Evolutionary conservation across 2,329 filamentous ascomycete species (phyloP).

Genomic region (Fusarium sp.): DNA sequence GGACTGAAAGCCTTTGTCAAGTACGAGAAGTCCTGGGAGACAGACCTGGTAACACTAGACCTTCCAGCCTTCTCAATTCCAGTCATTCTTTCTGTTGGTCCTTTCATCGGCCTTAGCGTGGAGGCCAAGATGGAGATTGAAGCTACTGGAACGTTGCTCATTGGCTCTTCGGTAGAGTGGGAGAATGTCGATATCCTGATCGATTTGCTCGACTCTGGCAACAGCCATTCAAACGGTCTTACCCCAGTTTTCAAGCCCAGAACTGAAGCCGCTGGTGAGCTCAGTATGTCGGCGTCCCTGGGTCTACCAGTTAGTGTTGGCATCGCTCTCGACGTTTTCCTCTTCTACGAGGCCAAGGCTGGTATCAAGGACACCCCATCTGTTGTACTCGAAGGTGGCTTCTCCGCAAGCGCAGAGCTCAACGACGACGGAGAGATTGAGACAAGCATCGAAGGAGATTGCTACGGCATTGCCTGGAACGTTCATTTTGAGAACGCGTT

Average conservation of each 20-base stretch:
- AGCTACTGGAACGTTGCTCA: constrained; percentile 9
- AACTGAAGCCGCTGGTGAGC: not conserved
- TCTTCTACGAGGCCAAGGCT: not conserved
- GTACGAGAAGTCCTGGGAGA: constrained; percentile 13
- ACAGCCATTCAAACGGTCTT: not conserved
- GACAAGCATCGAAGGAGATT: not conserved
- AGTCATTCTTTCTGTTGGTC: not conserved
- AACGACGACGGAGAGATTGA: not conserved
- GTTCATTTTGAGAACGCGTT: constrained; percentile 17
- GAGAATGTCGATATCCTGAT: constrained; percentile 17
- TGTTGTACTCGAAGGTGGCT: constrained; percentile 5
- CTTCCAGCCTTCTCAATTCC: not conserved
- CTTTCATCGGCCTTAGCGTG: not conserved
- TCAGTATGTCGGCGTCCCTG: not conserved
- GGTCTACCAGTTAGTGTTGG: constrained; percentile 4
- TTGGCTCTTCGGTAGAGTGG: constrained; percentile 15
- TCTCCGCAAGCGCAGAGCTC: not conserved
- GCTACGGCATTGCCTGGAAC: constrained; percentile 23
- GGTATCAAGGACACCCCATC: constrained; percentile 11
- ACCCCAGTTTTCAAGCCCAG: not conserved
- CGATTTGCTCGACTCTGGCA: not conserved
- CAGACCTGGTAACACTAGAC: not conserved
- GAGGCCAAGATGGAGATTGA: not conserved
- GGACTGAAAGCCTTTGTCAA: constrained; percentile 9
- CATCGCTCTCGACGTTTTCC: not conserved